Evolutionary conservation across 441 rosid species (phyloP).

Genomic region (Croton setiger): DNA sequence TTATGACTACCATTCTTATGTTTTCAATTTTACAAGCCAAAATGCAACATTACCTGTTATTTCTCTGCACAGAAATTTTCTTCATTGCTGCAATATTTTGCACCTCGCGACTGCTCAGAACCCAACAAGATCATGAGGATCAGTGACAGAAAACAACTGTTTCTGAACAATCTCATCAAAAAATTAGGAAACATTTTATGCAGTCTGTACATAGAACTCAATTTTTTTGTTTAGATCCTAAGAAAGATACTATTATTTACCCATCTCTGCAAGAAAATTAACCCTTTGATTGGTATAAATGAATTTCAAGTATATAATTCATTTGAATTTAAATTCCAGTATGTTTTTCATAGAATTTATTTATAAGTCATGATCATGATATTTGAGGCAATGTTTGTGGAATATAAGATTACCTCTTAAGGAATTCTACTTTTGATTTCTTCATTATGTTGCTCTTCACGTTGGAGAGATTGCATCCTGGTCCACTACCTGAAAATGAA

Average conservation of each 20-base stretch:
- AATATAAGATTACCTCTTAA: slow-evolving; percentile 55
- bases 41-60: slow-evolving; percentile 39
- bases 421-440: slow-evolving; percentile 74
- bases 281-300: no score
- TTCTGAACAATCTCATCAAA: neutral
- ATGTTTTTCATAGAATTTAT: no score
- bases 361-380: neutral
- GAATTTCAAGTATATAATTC: no score
- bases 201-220: neutral
- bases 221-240: neutral
- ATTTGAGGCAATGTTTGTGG: neutral
- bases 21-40: neutral
- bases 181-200: neutral
- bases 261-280: no score
- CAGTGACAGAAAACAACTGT: slow-evolving; percentile 7
- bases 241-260: no score
- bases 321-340: no score
- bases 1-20: neutral
- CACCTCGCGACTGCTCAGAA: slow-evolving; percentile 68
- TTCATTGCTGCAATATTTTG: slow-evolving; percentile 71
- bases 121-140: neutral
- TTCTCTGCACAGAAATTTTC: slow-evolving; percentile 56
- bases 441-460: slow-evolving; percentile 81
- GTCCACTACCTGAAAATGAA: slow-evolving; percentile 46
- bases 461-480: slow-evolving; percentile 55